Base-by-base conservation (phyloP, 345 rosid genomes). In the Lepidium africanum region DNA sequence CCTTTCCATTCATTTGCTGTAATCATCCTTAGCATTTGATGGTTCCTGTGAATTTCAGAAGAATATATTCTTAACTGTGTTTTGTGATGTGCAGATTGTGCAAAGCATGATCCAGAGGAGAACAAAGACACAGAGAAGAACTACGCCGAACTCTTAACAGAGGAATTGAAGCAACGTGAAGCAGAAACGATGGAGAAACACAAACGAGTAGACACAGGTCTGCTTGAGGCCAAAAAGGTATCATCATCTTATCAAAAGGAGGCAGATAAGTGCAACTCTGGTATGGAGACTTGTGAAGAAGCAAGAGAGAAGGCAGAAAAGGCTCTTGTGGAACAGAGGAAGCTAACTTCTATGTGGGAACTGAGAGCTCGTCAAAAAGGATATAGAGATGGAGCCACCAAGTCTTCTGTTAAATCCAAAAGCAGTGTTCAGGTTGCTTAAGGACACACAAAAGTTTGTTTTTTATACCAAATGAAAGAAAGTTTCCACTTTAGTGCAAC, bases 221-320 rank as follows among this genome's bases (percentile, higher is more conserved):
- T 94, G 58, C 86, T 94, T 0, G 99, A 94, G 87, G 99, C 99
- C 12, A 94, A 94, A 90, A 94, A 94, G 81, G 48, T 87, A 63
- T 72, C 92, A 12, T 94, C 99, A 2, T 92, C 87, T 70, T 94
- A 89, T 75, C 99, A 91, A 59, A 91, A 94, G 74, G 99, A 94
- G 78, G 99, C 97, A 14, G 99, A 94, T 81, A 94, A 91, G 69
- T 91, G 97, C 76, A 94, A 86, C 77, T 87, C 97, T 0, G 99
- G 97, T 43, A 91, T 94, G 97, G 99, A 89, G 81, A 91, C 97
- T 3, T 91, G 97, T 67, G 99, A 94, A 80, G 99, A 83, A 78
- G 93, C 97, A 6, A 78, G 99, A 78, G 99, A 93, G 73, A 93
- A 84, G 67, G 79, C 97, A 0, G 97, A 88, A 69, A 84, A 79